phyloP scores from a whole-genome alignment of 108 stramenopile genomes.

The Cyclotella atomus region DNA sequence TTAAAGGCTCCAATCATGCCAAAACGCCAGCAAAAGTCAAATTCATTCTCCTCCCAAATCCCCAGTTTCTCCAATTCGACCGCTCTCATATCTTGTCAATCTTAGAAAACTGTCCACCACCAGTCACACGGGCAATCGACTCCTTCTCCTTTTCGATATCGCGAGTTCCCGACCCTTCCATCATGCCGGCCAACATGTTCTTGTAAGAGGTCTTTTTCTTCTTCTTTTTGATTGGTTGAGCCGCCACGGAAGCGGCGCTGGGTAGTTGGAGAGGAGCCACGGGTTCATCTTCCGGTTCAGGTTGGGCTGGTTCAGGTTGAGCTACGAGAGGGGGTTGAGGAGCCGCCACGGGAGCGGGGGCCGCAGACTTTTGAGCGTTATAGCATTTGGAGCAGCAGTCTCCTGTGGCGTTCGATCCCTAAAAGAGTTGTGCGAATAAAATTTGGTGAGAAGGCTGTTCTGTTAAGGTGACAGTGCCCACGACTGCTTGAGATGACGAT shows the following conservation, averaged over 20 bases:
- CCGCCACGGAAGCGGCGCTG: conserved; percentile 12
- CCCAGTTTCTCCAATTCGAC: too few species aligned
- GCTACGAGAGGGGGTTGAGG: conserved; percentile 14
- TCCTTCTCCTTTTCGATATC: conserved; percentile 81
- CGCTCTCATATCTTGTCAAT: conserved; percentile 92
- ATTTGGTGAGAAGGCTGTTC: conserved; percentile 11
- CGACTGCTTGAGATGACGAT: too few species aligned
- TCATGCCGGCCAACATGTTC: conserved; percentile 81
- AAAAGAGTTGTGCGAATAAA: conserved; percentile 6
- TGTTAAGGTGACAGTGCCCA: conserved; percentile 1
- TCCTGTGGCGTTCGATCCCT: conserved; percentile 87
- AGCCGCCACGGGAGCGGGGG: conserved; percentile 7
- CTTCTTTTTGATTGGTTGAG: conserved; percentile 58
- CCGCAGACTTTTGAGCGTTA: conserved; percentile 48
- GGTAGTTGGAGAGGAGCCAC: too few species aligned
- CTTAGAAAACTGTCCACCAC: conserved; percentile 87
- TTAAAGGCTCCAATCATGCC: too few species aligned
- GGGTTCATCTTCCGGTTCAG: neutral
- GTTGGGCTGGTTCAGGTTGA: neutral
- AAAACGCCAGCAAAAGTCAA: too few species aligned
- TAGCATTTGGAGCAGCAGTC: conserved; percentile 92
- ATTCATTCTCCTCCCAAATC: too few species aligned
- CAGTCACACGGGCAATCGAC: conserved; percentile 71
- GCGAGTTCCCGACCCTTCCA: conserved; percentile 31
- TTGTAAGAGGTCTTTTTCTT: conserved; percentile 93